Evolutionary conservation across 139 green algal species (phyloP), one percentile per base, ranked within the genome.

Genomic region (Medakamo hakoo): DNA sequence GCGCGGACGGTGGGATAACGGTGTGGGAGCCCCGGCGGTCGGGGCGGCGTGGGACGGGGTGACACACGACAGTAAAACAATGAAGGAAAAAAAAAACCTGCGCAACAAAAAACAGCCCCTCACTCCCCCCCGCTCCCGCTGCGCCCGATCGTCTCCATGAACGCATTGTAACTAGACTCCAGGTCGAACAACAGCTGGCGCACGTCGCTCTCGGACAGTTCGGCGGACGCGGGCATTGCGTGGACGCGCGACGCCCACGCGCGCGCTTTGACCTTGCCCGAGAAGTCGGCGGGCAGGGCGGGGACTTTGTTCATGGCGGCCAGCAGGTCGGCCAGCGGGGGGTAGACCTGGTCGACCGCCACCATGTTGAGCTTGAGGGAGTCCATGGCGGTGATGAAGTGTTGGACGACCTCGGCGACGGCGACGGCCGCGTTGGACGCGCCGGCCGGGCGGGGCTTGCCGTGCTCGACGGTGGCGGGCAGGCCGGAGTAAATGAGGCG

Each of bases 321-420:
- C 58, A 93, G 70, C 2, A 97, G 65, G 58, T 95, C 88, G 27
- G 67, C 82, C 22, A 97, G 76, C 29, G 92, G 75, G 1, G 90
- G 90, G 69, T 83, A 90, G 25, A 91, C 80, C 70, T 95, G 78
- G 68, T 97, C 90, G 27, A 95, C 84, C 0, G 90, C 90, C n/a
- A 84, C 76, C 81, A 97, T 87, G 71, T 88, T 87, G 25, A 97
- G 80, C 67, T 93, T 94, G 23, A 97, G 64, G 0, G 75, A 76
- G 63, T 97, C 90, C 88, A 96, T 95, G 27, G 83, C 75, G 1
- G 89, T 96, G 82, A 97, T 97, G 69, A 95, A 97, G 67, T 88
- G 72, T 70, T 93, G 81, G 58, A 95, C 86, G 1, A 79, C 84
- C 64, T 89, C 80, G 5, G 89, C 88, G 30, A 96, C 82, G 5